Base-by-base conservation (phyloP, 148 eudicot genomes). In the Euryodendron excelsum region DNA sequence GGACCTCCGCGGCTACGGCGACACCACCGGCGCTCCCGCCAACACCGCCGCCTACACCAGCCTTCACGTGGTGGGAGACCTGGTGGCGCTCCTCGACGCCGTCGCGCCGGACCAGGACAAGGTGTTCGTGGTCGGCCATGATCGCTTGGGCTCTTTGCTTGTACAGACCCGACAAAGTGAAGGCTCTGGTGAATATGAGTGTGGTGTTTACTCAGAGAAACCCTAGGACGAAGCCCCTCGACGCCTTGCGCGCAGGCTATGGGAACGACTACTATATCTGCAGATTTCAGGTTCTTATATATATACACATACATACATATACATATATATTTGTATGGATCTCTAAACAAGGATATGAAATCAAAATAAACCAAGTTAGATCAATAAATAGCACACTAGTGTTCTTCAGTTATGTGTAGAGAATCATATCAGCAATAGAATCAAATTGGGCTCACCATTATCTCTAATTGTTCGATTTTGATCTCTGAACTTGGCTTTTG, bases 71-170 rank as follows among this genome's bases (percentile, higher is more conserved):
- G 89, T 65, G 41, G 90, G 87, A 0, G 90, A 87, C 70, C 41
- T 87, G 69, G 84, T 78, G 44, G 82, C 84, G 28, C 79, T 87
- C 37, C 50, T 87, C 11, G 81, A 80, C 25, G 80, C 77, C 14
- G 72, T 84, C 12, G 86, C 86, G 8, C 74, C 60, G 56, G 52
- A 41, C 0, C 64, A 79, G 15, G 33, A 56, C 65, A 56, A 76
- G 75, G 89, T 84, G 70, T 80, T 84, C 21, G 85, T 86, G 77
- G 87, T 86, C 68, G 89, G 76, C 4, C 89, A 84, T 41, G 89
- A 86, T 82, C 0, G 89, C 87, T 2, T 84, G 89, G 89, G 80
- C 75, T 1, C 28, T 87, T 76, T 77, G 85, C 59, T 60, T 87
- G 77, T 84, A 82, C 36, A 25, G 85, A 25, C 89, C 89, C 0